phyloP scores from a whole-genome alignment of 345 rosid species.

The Camelina laxa region DNA sequence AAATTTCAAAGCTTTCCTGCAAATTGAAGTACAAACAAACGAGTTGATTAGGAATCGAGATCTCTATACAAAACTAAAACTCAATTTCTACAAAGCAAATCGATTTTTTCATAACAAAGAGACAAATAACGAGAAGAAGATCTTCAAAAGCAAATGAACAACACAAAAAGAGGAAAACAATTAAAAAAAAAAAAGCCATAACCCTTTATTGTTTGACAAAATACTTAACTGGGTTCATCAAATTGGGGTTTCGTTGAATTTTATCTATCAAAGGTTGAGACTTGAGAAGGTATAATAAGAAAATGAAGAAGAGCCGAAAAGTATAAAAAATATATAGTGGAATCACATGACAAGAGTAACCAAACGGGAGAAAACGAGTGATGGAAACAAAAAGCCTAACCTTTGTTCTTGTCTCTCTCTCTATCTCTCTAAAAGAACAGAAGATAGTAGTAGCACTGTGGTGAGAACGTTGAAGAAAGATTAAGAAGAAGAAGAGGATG shows the following conservation, averaged over 20 bases:
- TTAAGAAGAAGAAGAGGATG: background rate
- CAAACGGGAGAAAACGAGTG: slow-evolving; percentile 32
- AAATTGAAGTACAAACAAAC: slow-evolving; percentile 24
- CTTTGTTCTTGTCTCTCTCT: background rate
- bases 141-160: slow-evolving; percentile 17
- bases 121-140: slow-evolving; percentile 20
- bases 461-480: slow-evolving; percentile 6
- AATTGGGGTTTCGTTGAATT: slow-evolving; percentile 7
- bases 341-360: slow-evolving; percentile 29
- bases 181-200: slow-evolving; percentile 21
- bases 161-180: background rate
- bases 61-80: slow-evolving; percentile 6
- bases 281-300: background rate
- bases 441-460: background rate
- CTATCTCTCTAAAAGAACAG: background rate
- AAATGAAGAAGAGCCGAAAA: background rate
- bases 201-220: background rate
- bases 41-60: slow-evolving; percentile 25
- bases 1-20: slow-evolving; percentile 35
- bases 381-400: slow-evolving; percentile 32
- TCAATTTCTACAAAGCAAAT: slow-evolving; percentile 4
- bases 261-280: background rate
- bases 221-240: slow-evolving; percentile 25
- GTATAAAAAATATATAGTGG: background rate
- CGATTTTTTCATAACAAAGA: background rate